These are phyloP conservation scores for Trichoderma oligosporum DNA, from an alignment of 2,329 filamentous ascomycete genomes.

Conservation along the genomic window DNA sequence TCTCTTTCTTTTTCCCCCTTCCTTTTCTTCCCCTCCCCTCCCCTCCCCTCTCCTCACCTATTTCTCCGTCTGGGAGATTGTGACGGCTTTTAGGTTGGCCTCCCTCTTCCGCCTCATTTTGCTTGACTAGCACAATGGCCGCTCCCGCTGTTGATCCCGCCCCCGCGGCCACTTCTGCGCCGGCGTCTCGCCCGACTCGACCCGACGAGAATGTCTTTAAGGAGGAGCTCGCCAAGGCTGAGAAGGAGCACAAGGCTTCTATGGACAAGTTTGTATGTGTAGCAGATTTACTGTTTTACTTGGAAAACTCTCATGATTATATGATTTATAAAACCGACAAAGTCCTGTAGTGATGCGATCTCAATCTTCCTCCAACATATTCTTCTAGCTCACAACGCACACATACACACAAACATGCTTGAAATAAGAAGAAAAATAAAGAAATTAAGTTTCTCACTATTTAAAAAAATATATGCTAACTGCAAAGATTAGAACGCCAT, in stretches of 20 bases:
- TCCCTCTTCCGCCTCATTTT: slow-evolving; percentile 3
- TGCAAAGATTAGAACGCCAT: slow-evolving; percentile 65
- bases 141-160: slow-evolving; percentile 46
- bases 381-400: background rate
- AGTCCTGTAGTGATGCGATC: background rate
- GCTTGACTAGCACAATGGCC: slow-evolving; percentile 37
- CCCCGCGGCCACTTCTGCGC: slow-evolving; percentile 41
- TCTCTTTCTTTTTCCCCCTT: background rate
- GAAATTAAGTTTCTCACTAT: no score
- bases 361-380: background rate
- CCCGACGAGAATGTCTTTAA: slow-evolving; percentile 86
- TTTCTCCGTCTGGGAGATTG: slow-evolving; percentile 18
- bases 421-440: no score
- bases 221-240: slow-evolving; percentile 69
- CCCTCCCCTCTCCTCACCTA: slow-evolving; percentile 18
- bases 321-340: background rate
- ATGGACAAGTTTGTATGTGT: slow-evolving; percentile 55
- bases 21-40: background rate
- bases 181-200: slow-evolving; percentile 66
- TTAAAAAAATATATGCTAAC: background rate
- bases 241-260: slow-evolving; percentile 78
- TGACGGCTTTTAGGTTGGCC: slow-evolving; percentile 22
- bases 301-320: background rate
- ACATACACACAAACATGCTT: background rate
- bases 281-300: slow-evolving; percentile 17